Base-by-base conservation (phyloP, 257 asterid genomes). In the Euphrasia confusa region DNA sequence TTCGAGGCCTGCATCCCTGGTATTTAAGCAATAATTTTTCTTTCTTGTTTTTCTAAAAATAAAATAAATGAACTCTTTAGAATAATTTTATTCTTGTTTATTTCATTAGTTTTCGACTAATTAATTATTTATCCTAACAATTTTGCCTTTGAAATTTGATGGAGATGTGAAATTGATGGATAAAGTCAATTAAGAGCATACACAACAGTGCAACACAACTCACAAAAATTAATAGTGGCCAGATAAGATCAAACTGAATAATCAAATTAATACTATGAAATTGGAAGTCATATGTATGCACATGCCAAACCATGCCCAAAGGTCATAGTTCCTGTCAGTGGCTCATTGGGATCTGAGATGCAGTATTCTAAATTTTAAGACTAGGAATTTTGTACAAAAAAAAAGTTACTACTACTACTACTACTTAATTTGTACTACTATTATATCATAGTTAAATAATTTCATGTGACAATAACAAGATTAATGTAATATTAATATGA, bases 261-360 rank as follows among this genome's bases (percentile, higher is more conserved):
- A 0, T 42, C 0, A 7, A 42, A 45, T 11, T 1, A 44, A 44
- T 40, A 14, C 7, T 60, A 48, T 48, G 50, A 30, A 71, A 66
- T 55, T 24, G 63, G 30, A 67, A 73, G 49, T 49, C 63, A 67
- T 62, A n/a, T 32, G 5, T 44, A n/a, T 24, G 74, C 74, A 73
- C 79, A 75, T 75, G 79, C 59, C 66, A 65, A 69, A 42, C 45
- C 10, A 39, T 10, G 45, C 45, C 45, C 45, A 39, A 39, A 10
- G 2, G 45, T 39, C 45, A 39, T 39, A 39, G 11, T 39, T 10
- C 10, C 45, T 39, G 10, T 39, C 45, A 40, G 13, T 40, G 10
- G 1, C 49, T 45, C 67, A 62, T 67, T 62, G 70, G 70, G 75
- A 70, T 70, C 73, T 70, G 64, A 10, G 15, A 12, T 10, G 15